Conservation (phyloP, 2,329 filamentous ascomycete genomes). For the Aspergillus sp. region DNA sequence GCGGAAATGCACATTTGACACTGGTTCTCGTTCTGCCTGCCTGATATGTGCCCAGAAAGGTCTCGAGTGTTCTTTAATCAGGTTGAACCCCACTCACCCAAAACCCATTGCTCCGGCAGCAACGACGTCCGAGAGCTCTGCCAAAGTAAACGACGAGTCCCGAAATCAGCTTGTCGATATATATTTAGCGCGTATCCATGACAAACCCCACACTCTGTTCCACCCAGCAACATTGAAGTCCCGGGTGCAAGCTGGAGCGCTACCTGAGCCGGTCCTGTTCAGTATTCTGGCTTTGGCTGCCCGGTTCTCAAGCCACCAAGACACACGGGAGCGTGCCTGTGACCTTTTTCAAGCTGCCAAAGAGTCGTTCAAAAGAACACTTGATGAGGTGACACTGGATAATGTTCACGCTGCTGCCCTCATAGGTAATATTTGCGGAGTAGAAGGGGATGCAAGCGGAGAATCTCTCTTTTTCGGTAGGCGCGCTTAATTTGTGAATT, state of each 20-base stretch:
- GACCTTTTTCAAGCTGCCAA: not conserved
- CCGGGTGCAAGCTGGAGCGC: not conserved
- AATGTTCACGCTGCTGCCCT: not conserved
- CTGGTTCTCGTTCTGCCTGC: too few relatives aligned
- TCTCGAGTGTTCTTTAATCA: too few relatives aligned
- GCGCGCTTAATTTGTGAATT: not conserved
- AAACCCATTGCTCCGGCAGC: too few relatives aligned
- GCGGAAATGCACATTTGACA: not conserved
- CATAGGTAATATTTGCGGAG: not conserved
- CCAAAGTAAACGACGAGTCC: too few relatives aligned
- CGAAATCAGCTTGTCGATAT: too few relatives aligned
- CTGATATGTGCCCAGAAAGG: too few relatives aligned
- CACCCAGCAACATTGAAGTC: not conserved
- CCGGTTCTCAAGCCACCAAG: not conserved
- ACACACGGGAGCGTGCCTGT: not conserved
- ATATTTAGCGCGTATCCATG: too few relatives aligned
- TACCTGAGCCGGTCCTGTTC: not conserved
- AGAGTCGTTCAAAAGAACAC: not conserved
- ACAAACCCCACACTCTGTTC: too few relatives aligned
- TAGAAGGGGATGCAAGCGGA: not conserved
- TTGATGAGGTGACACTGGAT: conserved; percentile 1
- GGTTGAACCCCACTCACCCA: too few relatives aligned
- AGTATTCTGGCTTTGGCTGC: not conserved
- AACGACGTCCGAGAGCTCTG: too few relatives aligned
- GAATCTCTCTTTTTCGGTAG: not conserved